Percentiles rank a stretch among this genome's conserved stretches.
Conservation (phyloP, 345 rosid genomes). For the Gossypium stocksii region DNA sequence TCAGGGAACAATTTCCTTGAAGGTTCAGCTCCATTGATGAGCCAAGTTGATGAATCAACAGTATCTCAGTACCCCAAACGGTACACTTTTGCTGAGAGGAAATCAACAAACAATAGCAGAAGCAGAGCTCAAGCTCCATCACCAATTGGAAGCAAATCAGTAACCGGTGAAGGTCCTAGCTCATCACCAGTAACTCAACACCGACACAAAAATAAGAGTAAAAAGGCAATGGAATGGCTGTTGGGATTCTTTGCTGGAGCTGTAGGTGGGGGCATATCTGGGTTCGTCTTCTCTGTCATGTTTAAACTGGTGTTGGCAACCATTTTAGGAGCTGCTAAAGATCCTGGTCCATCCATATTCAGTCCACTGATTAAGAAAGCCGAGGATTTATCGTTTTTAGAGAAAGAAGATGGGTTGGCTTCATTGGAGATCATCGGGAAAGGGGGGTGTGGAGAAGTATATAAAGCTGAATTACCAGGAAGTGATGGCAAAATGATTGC, state of each 20-base stretch:
- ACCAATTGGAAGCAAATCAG: not conserved
- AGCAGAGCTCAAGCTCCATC: conserved; percentile 19
- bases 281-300: conserved; percentile 58
- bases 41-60: conserved; percentile 30
- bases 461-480: conserved; percentile 64
- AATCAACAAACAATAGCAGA: not conserved
- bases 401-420: conserved; percentile 64
- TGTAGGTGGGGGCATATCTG: conserved; percentile 57
- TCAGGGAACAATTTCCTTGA: conserved; percentile 65
- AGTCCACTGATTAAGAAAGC: conserved; percentile 79
- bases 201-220: conserved; percentile 24
- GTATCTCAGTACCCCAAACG: conserved; percentile 44
- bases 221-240: conserved; percentile 52
- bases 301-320: conserved; percentile 50
- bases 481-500: conserved; percentile 72
- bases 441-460: conserved; percentile 94
- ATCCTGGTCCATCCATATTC: conserved; percentile 55
- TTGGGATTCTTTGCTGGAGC: conserved; percentile 64
- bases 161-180: conserved; percentile 27
- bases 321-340: conserved; percentile 43
- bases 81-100: conserved; percentile 47
- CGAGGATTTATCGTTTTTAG: conserved; percentile 75
- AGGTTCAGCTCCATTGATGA: conserved; percentile 49
- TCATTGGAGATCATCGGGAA: conserved; percentile 54
- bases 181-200: conserved; percentile 16